Evolutionary conservation across 2,329 filamentous ascomycete genomes (phyloP).

Genomic region (Chaetomiaceae sp.): DNA sequence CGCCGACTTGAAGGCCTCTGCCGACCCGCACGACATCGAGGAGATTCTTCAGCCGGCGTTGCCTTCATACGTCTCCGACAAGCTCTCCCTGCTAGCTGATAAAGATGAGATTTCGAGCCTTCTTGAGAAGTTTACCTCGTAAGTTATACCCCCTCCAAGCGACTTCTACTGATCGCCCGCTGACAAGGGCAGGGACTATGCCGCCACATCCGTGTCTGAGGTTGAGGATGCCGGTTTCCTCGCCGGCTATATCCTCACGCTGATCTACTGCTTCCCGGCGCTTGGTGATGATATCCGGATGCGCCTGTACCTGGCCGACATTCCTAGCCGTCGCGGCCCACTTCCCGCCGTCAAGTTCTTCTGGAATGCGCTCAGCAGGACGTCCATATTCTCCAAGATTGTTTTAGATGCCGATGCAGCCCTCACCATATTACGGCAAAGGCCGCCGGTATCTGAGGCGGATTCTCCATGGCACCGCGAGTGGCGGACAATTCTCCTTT

Average conservation of each 20-base stretch:
- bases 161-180: neutral
- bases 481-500: slow-evolving; percentile 85
- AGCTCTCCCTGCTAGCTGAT: slow-evolving; percentile 68
- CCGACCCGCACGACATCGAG: slow-evolving; percentile 10
- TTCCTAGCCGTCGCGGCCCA: slow-evolving; percentile 40
- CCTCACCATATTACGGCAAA: slow-evolving; percentile 29
- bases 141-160: slow-evolving; percentile 25
- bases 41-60: slow-evolving; percentile 29
- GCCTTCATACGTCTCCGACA: slow-evolving; percentile 56
- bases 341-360: slow-evolving; percentile 76
- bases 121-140: slow-evolving; percentile 42
- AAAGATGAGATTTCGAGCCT: slow-evolving; percentile 67
- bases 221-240: slow-evolving; percentile 65
- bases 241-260: slow-evolving; percentile 79
- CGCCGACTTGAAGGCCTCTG: slow-evolving; percentile 22
- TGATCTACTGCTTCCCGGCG: slow-evolving; percentile 79
- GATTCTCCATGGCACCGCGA: slow-evolving; percentile 54
- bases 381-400: slow-evolving; percentile 38
- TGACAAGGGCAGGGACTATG: slow-evolving; percentile 30
- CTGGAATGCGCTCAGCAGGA: slow-evolving; percentile 60
- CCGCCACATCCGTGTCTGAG: slow-evolving; percentile 30
- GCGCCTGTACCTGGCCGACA: slow-evolving; percentile 79
- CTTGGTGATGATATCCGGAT: slow-evolving; percentile 86
- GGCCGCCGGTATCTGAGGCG: slow-evolving; percentile 13
- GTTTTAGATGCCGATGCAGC: slow-evolving; percentile 30